Evolutionary conservation across 2,329 filamentous ascomycete species (phyloP).

Genomic region (Hypomyces rosellus): DNA sequence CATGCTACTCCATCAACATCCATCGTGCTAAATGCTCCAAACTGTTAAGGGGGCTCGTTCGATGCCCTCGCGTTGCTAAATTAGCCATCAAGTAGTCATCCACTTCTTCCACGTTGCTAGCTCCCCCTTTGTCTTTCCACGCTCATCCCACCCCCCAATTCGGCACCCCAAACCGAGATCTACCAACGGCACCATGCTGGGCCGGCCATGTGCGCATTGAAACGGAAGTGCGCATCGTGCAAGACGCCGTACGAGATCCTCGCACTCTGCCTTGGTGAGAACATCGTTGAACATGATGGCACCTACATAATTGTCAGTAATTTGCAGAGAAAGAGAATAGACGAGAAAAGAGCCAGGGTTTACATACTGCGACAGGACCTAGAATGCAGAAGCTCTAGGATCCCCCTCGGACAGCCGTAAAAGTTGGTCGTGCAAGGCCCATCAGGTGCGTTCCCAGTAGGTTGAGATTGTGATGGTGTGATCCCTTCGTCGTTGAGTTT

Average conservation of each 20-base stretch:
- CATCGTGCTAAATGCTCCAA: no score
- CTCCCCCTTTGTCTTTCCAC: background rate
- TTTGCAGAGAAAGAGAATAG: background rate
- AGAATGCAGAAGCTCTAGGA: constrained; percentile 71
- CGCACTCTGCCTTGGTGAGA: constrained; percentile 53
- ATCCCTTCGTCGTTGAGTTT: constrained; percentile 44
- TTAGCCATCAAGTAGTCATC: constrained; percentile 4
- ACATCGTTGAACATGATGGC: constrained; percentile 84
- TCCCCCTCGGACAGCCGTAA: constrained; percentile 63
- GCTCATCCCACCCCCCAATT: constrained; percentile 22
- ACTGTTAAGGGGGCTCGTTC: no score
- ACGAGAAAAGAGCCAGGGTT: no score
- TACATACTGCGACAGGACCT: constrained; percentile 62
- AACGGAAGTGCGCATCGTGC: constrained; percentile 66
- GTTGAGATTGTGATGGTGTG: background rate
- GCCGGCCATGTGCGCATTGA: constrained; percentile 74
- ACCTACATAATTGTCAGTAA: constrained; percentile 22
- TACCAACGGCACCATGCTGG: constrained; percentile 58
- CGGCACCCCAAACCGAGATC: constrained; percentile 35
- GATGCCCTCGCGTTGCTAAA: no score
- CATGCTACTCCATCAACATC: no score
- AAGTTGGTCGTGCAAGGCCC: constrained; percentile 56
- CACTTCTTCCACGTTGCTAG: constrained; percentile 18
- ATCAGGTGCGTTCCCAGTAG: background rate
- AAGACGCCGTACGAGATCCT: constrained; percentile 49